Percentiles rank a stretch among this genome's conserved stretches.
phyloP scores from a whole-genome alignment of 371 early-diverging fungal species.

The Conidiobolus incongruus region DNA sequence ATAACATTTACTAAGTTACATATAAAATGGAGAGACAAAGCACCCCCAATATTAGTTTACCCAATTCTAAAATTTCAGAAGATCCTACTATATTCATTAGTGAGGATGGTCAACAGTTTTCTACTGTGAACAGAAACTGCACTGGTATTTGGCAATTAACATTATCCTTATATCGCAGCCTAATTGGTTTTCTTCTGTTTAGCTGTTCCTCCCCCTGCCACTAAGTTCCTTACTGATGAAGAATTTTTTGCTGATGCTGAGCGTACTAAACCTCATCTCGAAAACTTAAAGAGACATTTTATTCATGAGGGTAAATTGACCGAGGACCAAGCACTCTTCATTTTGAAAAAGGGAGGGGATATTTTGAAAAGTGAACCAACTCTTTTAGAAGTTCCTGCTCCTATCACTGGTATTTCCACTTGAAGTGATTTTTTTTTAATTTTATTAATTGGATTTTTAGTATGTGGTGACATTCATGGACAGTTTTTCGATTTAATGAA shows the following conservation, averaged over 20 bases:
- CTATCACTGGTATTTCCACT: conserved; percentile 46
- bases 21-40: background rate
- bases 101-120: background rate
- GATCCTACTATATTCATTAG: conserved; percentile 1
- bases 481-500: conserved; percentile 98
- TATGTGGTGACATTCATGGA: conserved; percentile 98
- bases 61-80: background rate
- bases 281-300: conserved; percentile 70
- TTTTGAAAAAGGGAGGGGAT: conserved; percentile 49
- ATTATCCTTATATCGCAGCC: background rate
- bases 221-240: conserved; percentile 20
- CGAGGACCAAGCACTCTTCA: conserved; percentile 73
- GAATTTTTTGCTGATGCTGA: conserved; percentile 30
- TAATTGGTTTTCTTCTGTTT: background rate
- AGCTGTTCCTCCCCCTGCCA: conserved; percentile 30
- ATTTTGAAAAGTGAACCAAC: conserved; percentile 59
- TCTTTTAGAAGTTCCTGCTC: conserved; percentile 69
- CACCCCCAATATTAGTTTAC: background rate
- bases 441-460: conserved; percentile 13
- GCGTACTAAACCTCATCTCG: conserved; percentile 51
- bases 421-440: background rate
- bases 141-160: background rate
- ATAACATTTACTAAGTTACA: too few species aligned
- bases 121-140: background rate
- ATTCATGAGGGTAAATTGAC: conserved; percentile 74